Conservation (phyloP, 176 grass and related monocot species). For the Tillandsia leiboldiana region DNA sequence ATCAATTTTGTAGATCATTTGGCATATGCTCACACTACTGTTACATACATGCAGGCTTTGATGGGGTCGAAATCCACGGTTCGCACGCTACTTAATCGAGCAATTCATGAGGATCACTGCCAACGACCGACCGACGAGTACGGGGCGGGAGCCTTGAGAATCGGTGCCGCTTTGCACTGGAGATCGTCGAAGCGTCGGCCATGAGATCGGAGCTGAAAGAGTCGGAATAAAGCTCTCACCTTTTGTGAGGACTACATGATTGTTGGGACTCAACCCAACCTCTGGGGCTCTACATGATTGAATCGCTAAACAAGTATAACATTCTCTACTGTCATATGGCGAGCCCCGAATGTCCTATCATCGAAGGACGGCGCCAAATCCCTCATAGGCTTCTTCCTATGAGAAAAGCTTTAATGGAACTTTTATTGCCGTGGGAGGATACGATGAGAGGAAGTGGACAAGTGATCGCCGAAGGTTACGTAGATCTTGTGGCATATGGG, state of each 20-base stretch:
- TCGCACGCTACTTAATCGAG: constrained; percentile 8
- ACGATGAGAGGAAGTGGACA: no score
- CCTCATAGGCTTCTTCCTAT: constrained; percentile 24
- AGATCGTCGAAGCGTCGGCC: background rate
- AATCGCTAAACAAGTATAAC: constrained; percentile 24
- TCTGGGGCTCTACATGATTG: constrained; percentile 16
- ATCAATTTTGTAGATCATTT: background rate
- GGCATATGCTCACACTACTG: background rate
- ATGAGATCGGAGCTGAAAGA: background rate
- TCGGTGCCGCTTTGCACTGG: constrained; percentile 6
- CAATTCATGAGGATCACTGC: constrained; percentile 10
- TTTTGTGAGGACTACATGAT: constrained; percentile 23
- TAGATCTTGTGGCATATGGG: no score
- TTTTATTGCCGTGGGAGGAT: no score
- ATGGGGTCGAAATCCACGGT: constrained; percentile 6
- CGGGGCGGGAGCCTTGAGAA: constrained; percentile 13
- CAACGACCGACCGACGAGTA: constrained; percentile 12
- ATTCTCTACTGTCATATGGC: constrained; percentile 26
- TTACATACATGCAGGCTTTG: background rate
- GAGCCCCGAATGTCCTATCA: constrained; percentile 25
- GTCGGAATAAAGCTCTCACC: constrained; percentile 9
- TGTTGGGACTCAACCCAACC: constrained; percentile 38
- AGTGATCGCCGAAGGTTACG: no score
- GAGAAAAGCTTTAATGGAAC: no score
- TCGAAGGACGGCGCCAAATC: no score